Base-by-base conservation (phyloP, 805 yeast genomes). In the Candida sakaeoensis region DNA sequence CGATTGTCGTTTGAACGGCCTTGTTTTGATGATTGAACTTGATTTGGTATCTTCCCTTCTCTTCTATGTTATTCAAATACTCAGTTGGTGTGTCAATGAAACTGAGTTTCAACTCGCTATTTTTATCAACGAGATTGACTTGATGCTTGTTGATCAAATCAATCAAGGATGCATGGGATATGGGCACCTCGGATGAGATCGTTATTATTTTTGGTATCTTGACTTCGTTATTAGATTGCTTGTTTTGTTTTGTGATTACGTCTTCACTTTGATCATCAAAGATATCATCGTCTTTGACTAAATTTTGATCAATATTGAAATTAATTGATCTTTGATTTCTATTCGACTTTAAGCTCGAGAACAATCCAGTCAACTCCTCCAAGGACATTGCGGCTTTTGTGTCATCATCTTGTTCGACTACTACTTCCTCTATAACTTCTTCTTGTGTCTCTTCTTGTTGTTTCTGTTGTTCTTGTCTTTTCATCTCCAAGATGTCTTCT, bases 361-460 rank as follows among this genome's bases (percentile, higher is more conserved):
- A 66, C 43, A 69, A 57, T 36, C 36, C 48, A 9, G 68, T 58
- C 47, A 69, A 61, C 42, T 68, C 71, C 37, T 62, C 61, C 41
- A 65, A 52, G 4, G 72, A 61, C 53, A 68, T 48, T 4, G 40
- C 32, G 22, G 14, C 24, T 12, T 21, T 19, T 5, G 23, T 15
- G 13, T 22, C 32, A 23, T 41, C 29, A 8, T 36, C 34, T n/a
- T n/a, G n/a, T n/a, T n/a, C n/a, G n/a, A n/a, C n/a, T 7, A 23
- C 15, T 7, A 18, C 19, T 24, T 40, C 43, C 19, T 37, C 44
- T 13, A 42, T 31, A n/a, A 35, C 39, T 26, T 34, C 22, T 39
- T 29, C 38, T 19, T 25, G 47, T 24, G 17, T 3, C 21, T 27
- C 37, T 43, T 15, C 36, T 27, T 33, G 31, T 33, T 10, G 12